Base-by-base conservation (phyloP, 176 grass and related monocot genomes). In the Cymbopogon citratus region DNA sequence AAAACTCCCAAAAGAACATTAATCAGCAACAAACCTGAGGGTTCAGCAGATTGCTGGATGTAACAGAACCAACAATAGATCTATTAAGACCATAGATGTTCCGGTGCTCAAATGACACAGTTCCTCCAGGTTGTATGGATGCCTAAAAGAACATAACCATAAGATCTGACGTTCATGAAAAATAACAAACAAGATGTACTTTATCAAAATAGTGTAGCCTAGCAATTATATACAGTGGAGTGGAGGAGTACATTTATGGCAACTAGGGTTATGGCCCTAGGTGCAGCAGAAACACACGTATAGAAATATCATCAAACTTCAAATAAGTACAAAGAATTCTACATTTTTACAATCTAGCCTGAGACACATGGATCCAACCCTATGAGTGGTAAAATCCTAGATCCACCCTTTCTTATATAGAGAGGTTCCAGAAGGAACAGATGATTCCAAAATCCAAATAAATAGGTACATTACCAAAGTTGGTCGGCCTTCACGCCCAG, bases 111-210 rank as follows among this genome's bases (percentile, higher is more conserved):
- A 99, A 95, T 67, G 89, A 95, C 63, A 99, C 93, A 78, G 90
- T 91, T 86, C 96, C 96, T 83, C 96, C 96, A 68, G 96, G 96
- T 93, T 91, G 96, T 86, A 99, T 93, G 35, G 96, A 99, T 71
- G 89, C 89, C 92, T 95, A 78, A 71, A 83, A 87, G 61, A 77
- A 80, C 65, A 49, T 63, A 51, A 3, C 16, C 49, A 69, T 77
- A 87, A 78, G 66, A 84, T 56, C 88, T 15, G 3, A 83, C 38
- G 12, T 61, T 40, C 63, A 56, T n/a, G 43, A 39, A 13, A 63
- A 19, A 75, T 73, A 43, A 66, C 31, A 54, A 77, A 73, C 12
- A 63, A 15, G 41, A 51, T 59, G 39, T 43, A n/a, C 9, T 73
- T 71, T 66, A 85, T 71, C 18, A 12, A 59, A 29, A 31, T 28